These are phyloP conservation scores for Cutaneotrichosporon curvatum DNA, from an alignment of 1,284 basidiomycete species.

Conservation along the genomic window DNA sequence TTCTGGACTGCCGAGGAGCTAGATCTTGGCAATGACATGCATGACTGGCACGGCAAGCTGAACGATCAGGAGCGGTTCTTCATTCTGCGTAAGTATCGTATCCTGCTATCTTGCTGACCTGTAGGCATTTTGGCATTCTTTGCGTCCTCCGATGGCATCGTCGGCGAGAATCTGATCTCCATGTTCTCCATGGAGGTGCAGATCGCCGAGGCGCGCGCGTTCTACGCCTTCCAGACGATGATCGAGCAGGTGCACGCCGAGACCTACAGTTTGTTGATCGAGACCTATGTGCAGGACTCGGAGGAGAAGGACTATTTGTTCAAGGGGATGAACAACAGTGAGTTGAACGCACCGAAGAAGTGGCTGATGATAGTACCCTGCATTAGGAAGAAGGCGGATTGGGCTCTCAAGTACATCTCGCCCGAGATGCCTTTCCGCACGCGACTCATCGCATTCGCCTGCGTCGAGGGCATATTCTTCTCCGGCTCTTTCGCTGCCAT, in stretches of 20 bases:
- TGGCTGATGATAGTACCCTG: conserved; percentile 47
- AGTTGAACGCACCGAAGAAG: conserved; percentile 9
- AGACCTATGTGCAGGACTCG: conserved; percentile 53
- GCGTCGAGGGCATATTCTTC: conserved; percentile 96
- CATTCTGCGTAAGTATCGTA: conserved; percentile 59
- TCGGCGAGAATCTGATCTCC: conserved; percentile 87
- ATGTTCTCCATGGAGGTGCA: conserved; percentile 94
- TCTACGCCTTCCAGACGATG: conserved; percentile 98
- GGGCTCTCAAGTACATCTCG: conserved; percentile 89
- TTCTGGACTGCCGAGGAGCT: conserved; percentile 95
- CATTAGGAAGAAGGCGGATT: conserved; percentile 81
- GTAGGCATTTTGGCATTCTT: conserved; percentile 80
- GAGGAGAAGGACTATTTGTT: conserved; percentile 51
- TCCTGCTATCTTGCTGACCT: conserved; percentile 7
- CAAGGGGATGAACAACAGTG: conserved; percentile 52
- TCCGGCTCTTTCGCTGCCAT: conserved; percentile 91
- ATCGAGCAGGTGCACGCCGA: conserved; percentile 63
- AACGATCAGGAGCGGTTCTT: conserved; percentile 89
- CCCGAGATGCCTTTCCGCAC: conserved; percentile 75
- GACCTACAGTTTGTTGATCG: conserved; percentile 54
- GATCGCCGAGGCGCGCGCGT: conserved; percentile 85
- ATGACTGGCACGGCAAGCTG: conserved; percentile 81
- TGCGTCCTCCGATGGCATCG: conserved; percentile 91
- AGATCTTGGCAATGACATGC: conserved; percentile 80
- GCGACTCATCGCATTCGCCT: conserved; percentile 85